Evolutionary conservation across 257 asterid genomes (phyloP).

Genomic region (Solanum peruvianum): DNA sequence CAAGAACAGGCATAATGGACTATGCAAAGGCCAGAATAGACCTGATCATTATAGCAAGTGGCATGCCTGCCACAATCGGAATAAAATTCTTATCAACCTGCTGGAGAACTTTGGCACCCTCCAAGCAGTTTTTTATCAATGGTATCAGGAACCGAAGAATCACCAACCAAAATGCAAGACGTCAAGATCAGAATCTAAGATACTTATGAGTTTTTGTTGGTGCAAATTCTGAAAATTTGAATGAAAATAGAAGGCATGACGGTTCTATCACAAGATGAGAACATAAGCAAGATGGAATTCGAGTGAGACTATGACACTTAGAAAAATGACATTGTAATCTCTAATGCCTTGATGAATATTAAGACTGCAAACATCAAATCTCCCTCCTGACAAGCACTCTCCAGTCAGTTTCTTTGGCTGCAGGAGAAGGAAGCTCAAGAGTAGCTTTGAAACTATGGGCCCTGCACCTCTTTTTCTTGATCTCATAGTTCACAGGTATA

Average conservation of each 20-base stretch:
- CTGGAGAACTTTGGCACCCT: not conserved
- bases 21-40: not conserved
- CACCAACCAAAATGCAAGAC: too few species aligned
- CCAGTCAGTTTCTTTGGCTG: conserved; percentile 26
- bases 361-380: not conserved
- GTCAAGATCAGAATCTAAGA: not conserved
- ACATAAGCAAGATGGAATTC: not conserved
- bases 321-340: not conserved
- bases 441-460: conserved; percentile 19
- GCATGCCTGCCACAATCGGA: conserved; percentile 63
- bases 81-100: conserved; percentile 94
- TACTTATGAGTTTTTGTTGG: not conserved
- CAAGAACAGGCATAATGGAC: not conserved
- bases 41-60: conserved; percentile 12
- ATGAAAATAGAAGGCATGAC: not conserved
- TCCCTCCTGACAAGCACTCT: not conserved
- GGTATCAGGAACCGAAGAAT: too few species aligned
- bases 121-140: too few species aligned
- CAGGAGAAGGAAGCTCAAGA: conserved; percentile 17
- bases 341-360: not conserved
- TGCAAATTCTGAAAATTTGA: not conserved
- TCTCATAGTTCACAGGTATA: conserved; percentile 25
- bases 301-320: not conserved
- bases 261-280: not conserved
- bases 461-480: conserved; percentile 35